Percentiles rank a stretch among this genome's conserved stretches.
These are phyloP conservation scores for Xylaria sp. DNA, from an alignment of 2,329 filamentous ascomycete species.

Conservation along the genomic window DNA sequence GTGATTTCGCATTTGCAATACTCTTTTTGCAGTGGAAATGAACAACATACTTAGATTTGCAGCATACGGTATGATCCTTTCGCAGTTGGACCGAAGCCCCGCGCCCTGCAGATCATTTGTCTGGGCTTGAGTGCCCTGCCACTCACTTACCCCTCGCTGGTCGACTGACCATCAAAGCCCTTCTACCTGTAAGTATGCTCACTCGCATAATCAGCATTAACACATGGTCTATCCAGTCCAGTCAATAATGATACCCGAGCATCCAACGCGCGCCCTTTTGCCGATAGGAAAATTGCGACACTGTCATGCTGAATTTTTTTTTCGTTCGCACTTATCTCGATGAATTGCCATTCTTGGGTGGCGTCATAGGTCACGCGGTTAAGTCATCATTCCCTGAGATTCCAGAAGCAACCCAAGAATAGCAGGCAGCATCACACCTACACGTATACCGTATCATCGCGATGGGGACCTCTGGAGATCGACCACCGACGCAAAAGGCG, in stretches of 20 bases:
- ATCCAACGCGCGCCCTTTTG: neutral
- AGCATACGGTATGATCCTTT: neutral
- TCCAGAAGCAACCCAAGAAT: conserved; percentile 12
- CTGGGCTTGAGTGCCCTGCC: conserved; percentile 7
- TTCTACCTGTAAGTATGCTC: conserved; percentile 1
- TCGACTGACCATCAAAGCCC: conserved; percentile 6
- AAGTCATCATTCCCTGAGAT: neutral
- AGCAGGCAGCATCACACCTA: conserved; percentile 13
- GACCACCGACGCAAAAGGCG: conserved; percentile 28
- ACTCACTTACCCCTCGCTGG: conserved; percentile 7
- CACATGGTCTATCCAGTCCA: conserved; percentile 11
- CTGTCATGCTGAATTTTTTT: conserved; percentile 7
- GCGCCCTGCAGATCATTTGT: conserved; percentile 34
- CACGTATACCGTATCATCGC: conserved; percentile 1
- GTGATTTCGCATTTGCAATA: conserved; percentile 8
- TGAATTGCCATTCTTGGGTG: neutral
- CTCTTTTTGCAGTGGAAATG: neutral
- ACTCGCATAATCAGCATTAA: conserved; percentile 27
- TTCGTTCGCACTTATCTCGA: conserved; percentile 7
- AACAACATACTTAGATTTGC: conserved; percentile 5
- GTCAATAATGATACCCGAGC: conserved; percentile 9
- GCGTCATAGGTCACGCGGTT: conserved; percentile 31
- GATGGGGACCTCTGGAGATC: conserved; percentile 21
- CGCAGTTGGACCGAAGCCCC: conserved; percentile 19
- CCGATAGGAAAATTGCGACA: conserved; percentile 23